A percentile compares a stretch with the other conserved stretches of the same genome.
Conservation (phyloP, 1,139 yeast species). For the Scheffersomyces parashehatae region DNA sequence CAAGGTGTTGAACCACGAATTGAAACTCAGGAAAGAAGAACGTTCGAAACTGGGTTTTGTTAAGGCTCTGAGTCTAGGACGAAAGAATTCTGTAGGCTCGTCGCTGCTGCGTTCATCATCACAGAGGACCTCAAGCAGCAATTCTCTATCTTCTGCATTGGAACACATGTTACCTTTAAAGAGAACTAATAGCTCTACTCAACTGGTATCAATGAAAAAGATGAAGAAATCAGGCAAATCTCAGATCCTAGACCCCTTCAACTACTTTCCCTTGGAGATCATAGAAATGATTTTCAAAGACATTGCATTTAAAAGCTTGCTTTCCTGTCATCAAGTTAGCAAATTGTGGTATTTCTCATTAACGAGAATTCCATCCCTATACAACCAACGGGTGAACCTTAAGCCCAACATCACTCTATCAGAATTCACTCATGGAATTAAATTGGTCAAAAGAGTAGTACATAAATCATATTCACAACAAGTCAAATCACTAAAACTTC, state of each 20-base stretch:
- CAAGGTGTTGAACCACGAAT: constrained; percentile 20
- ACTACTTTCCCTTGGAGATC: constrained; percentile 30
- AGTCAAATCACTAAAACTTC: constrained; percentile 23
- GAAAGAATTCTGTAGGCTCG: no score
- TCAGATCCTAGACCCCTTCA: constrained; percentile 28
- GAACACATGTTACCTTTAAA: not conserved
- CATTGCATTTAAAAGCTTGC: constrained; percentile 20
- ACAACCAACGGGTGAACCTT: constrained; percentile 21
- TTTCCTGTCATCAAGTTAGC: constrained; percentile 33
- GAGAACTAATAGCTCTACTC: not conserved
- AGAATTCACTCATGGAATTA: constrained; percentile 33
- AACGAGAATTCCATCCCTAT: constrained; percentile 27
- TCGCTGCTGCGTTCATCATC: not conserved
- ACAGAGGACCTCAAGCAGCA: not conserved
- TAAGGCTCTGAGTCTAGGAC: no score
- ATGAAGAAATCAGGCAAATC: not conserved
- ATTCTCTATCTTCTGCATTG: not conserved
- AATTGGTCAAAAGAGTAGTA: constrained; percentile 24
- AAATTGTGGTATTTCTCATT: constrained; percentile 34
- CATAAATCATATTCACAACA: constrained; percentile 15
- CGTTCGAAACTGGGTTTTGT: not conserved
- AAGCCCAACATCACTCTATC: constrained; percentile 24
- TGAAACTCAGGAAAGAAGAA: constrained; percentile 16
- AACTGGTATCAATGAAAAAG: not conserved
- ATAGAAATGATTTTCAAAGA: constrained; percentile 26